Evolutionary conservation across 371 early-diverging fungal species (phyloP).

Genomic region (Syncephalastrum contaminatum): DNA sequence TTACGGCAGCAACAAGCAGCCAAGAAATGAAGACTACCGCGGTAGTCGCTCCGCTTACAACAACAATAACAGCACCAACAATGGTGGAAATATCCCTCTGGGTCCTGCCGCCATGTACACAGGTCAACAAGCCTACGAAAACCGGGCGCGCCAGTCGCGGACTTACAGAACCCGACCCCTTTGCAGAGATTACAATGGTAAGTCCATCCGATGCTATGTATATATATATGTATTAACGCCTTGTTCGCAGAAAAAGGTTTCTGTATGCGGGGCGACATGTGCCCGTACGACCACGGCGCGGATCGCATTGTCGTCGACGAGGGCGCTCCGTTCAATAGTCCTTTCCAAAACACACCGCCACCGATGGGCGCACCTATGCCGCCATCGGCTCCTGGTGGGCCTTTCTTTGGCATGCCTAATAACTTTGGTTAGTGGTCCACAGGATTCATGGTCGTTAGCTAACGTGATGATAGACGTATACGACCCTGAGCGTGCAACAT

Average conservation of each 20-base stretch:
- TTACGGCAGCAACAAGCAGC: conserved; percentile 12
- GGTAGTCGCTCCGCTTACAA: conserved; percentile 2
- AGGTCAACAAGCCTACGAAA: conserved; percentile 12
- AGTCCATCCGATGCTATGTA: background rate
- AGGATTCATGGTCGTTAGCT: background rate
- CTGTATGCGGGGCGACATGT: conserved; percentile 80
- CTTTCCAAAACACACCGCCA: conserved; percentile 20
- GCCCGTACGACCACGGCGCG: conserved; percentile 78
- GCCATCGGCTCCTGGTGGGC: conserved; percentile 6
- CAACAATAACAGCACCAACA: too few relatives aligned
- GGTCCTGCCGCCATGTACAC: conserved; percentile 29
- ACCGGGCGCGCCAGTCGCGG: conserved; percentile 21
- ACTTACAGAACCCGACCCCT: conserved; percentile 34
- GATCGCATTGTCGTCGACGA: conserved; percentile 77
- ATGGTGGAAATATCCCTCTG: conserved; percentile 18
- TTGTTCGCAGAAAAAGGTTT: conserved; percentile 58
- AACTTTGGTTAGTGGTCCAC: conserved; percentile 15
- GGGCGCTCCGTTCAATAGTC: conserved; percentile 21
- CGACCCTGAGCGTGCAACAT: conserved; percentile 19
- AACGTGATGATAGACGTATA: conserved; percentile 12
- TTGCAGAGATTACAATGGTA: conserved; percentile 81
- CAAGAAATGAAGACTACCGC: conserved; percentile 16
- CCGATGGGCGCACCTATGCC: conserved; percentile 22
- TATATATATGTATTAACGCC: background rate
- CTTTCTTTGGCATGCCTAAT: conserved; percentile 22